Evolutionary conservation across 352 stramenopile genomes (phyloP).

Genomic region (Aphanomyces astaci): DNA sequence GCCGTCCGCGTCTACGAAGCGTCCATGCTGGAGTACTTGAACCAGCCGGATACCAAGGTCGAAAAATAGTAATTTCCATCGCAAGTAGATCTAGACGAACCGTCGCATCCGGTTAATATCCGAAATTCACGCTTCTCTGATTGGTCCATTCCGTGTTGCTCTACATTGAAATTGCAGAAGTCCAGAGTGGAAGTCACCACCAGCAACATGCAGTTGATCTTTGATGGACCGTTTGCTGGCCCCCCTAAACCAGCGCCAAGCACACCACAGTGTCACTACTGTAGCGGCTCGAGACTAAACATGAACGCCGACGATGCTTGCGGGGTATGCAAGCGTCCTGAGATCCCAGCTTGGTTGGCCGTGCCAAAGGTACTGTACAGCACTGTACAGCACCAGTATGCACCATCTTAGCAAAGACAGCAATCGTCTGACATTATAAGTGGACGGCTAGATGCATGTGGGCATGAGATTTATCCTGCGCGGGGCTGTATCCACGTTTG

Average conservation of each 20-base stretch:
- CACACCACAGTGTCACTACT: not conserved
- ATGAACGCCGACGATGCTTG: not conserved
- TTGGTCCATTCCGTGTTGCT: not conserved
- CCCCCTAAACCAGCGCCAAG: not conserved
- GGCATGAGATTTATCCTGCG: not conserved
- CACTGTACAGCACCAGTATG: too few species aligned
- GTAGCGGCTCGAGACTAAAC: not conserved
- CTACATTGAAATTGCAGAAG: too few species aligned
- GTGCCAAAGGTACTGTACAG: not conserved
- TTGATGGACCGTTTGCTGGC: not conserved
- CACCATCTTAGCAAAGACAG: too few species aligned
- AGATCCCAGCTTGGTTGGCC: not conserved
- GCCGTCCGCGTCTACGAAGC: conserved; percentile 60
- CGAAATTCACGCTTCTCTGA: too few species aligned
- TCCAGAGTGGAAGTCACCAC: too few species aligned
- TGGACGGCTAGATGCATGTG: not conserved
- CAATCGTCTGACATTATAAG: too few species aligned
- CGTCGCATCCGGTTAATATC: not conserved
- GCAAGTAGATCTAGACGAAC: too few species aligned
- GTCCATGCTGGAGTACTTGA: conserved; percentile 76
- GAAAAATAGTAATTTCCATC: conserved; percentile 24
- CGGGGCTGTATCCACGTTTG: not conserved
- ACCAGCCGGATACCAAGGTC: conserved; percentile 53
- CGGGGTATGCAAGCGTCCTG: not conserved
- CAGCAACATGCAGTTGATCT: not conserved